These are phyloP conservation scores for Leccinum insolens DNA, from an alignment of 1,284 basidiomycete genomes.

Conservation along the genomic window DNA sequence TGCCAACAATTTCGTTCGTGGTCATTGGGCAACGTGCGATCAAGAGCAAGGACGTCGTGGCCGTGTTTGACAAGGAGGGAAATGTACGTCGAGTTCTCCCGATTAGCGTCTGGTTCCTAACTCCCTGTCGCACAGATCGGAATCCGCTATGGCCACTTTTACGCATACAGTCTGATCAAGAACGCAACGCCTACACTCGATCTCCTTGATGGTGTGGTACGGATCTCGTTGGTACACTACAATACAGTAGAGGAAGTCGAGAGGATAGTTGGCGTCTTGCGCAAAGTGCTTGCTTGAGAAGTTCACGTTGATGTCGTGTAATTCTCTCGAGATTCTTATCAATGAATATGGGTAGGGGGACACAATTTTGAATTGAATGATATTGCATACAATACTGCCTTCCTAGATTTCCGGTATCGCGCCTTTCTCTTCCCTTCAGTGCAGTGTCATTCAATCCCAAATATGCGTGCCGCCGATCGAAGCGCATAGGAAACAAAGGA, in stretches of 20 bases:
- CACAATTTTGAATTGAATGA: neutral
- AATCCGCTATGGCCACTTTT: conserved; percentile 79
- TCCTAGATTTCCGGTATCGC: too few species aligned
- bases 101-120: conserved; percentile 3
- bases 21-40: conserved; percentile 57
- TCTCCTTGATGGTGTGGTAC: conserved; percentile 66
- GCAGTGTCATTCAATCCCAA: neutral
- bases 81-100: conserved; percentile 47
- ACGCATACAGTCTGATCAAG: conserved; percentile 69
- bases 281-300: conserved; percentile 41
- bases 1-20: conserved; percentile 76
- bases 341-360: neutral
- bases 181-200: conserved; percentile 57
- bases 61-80: conserved; percentile 58
- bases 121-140: conserved; percentile 55
- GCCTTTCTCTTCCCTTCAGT: neutral
- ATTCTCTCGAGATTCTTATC: neutral
- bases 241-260: conserved; percentile 74
- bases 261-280: conserved; percentile 55
- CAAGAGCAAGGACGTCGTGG: conserved; percentile 66
- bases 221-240: conserved; percentile 82
- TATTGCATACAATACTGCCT: too few species aligned
- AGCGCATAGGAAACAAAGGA: too few species aligned
- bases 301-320: neutral
- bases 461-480: neutral